Conservation (phyloP, 106 monocot species). For the Chionographis japonica region DNA sequence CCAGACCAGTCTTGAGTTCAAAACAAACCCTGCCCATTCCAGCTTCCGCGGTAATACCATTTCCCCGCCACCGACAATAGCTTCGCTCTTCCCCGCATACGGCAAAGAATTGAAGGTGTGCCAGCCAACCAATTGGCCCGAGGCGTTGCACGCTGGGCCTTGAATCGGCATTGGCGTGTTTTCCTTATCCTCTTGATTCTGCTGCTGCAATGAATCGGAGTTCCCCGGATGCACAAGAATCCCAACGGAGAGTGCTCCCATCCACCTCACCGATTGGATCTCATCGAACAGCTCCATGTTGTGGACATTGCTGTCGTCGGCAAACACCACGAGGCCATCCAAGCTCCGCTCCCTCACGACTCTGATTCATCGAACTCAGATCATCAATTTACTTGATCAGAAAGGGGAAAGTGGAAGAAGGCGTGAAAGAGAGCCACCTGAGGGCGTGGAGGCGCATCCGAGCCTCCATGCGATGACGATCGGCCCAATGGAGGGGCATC, state of each 20-base stretch:
- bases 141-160: conserved; percentile 78
- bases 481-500: conserved; percentile 65
- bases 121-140: conserved; percentile 64
- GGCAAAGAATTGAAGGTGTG: conserved; percentile 56
- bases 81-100: conserved; percentile 33
- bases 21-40: conserved; percentile 87
- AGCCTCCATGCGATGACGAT: conserved; percentile 55
- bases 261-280: conserved; percentile 78
- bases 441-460: conserved; percentile 81
- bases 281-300: conserved; percentile 90
- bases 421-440: conserved; percentile 30
- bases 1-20: conserved; percentile 83
- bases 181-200: conserved; percentile 27
- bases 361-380: conserved; percentile 20
- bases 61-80: conserved; percentile 48
- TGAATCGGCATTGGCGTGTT: conserved; percentile 54
- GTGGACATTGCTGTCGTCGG: conserved; percentile 87
- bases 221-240: conserved; percentile 65
- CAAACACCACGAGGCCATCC: conserved; percentile 77
- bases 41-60: conserved; percentile 50
- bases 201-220: conserved; percentile 13
- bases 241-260: conserved; percentile 66
- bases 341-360: conserved; percentile 51
- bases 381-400: background rate
- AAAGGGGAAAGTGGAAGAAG: background rate